A percentile compares a stretch with the other conserved stretches of the same genome.
These are phyloP conservation scores for Crepidotus variabilis DNA, from an alignment of 768 basidiomycete genomes.

Conservation along the genomic window DNA sequence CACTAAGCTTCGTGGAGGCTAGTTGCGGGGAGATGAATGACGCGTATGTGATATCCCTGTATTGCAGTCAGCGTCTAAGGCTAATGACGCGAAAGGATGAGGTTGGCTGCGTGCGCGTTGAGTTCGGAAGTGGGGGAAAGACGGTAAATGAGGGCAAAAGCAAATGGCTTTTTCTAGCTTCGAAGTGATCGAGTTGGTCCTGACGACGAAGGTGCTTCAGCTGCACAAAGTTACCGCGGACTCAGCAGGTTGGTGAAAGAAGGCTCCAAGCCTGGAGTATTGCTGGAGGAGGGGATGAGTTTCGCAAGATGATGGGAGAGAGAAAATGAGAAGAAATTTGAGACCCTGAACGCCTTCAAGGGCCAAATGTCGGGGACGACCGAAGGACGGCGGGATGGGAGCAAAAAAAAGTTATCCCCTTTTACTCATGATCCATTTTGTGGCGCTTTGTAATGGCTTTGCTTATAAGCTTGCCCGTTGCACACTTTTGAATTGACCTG, in stretches of 20 bases:
- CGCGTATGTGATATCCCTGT: background rate
- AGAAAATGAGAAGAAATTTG: background rate
- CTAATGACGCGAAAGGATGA: background rate
- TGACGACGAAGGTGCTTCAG: background rate
- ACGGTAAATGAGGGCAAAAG: background rate
- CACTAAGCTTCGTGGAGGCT: background rate
- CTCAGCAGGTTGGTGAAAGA: background rate
- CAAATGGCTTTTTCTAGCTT: background rate
- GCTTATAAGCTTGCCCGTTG: background rate
- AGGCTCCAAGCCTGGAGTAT: background rate
- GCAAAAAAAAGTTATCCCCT: background rate
- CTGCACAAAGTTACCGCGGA: background rate
- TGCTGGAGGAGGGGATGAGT: background rate
- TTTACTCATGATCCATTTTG: background rate
- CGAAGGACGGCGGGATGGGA: background rate
- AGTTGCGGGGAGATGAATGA: background rate
- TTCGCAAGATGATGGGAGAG: background rate
- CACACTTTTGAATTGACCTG: background rate
- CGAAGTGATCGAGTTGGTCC: background rate
- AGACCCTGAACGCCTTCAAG: background rate
- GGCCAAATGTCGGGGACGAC: background rate
- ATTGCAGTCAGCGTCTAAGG: background rate
- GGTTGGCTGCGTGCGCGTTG: background rate
- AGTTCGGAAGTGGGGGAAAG: background rate
- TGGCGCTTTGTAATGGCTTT: too few relatives aligned